Evolutionary conservation across 495 filamentous ascomycete genomes (phyloP).

Genomic region (Penicillium turbatum): DNA sequence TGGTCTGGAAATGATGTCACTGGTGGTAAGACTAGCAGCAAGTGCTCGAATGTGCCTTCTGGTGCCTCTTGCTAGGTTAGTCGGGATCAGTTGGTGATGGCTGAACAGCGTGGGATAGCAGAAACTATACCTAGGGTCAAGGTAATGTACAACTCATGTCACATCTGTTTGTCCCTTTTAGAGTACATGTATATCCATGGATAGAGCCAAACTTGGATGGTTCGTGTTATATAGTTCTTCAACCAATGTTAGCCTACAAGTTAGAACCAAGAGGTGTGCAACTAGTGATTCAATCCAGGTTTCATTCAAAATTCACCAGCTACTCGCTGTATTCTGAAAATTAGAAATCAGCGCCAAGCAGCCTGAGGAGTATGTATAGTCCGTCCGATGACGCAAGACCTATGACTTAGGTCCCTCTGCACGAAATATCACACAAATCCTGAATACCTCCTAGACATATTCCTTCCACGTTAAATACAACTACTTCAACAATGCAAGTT

Average conservation of each 20-base stretch:
- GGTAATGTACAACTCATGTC: no score
- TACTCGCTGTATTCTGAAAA: no score
- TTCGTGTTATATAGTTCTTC: no score
- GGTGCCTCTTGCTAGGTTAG: slow-evolving; percentile 37
- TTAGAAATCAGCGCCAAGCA: neutral
- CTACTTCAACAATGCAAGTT: slow-evolving; percentile 45
- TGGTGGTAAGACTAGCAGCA: slow-evolving; percentile 43
- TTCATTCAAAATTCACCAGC: no score
- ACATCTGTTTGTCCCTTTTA: no score
- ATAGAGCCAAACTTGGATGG: no score
- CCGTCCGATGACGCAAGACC: neutral
- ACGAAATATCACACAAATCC: neutral
- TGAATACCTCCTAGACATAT: neutral
- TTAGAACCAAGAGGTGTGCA: no score
- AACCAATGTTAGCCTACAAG: no score
- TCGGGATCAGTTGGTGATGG: neutral
- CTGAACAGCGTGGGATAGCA: neutral
- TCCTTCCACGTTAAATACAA: neutral
- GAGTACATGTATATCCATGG: no score
- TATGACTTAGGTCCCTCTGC: neutral
- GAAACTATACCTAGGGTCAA: no score
- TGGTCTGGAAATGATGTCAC: slow-evolving; percentile 44
- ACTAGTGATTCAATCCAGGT: no score
- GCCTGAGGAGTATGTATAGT: neutral
- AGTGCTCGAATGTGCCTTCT: slow-evolving; percentile 42